Conservation (phyloP, 371 early-diverging fungal genomes). For the Actinomortierella wolfii region DNA sequence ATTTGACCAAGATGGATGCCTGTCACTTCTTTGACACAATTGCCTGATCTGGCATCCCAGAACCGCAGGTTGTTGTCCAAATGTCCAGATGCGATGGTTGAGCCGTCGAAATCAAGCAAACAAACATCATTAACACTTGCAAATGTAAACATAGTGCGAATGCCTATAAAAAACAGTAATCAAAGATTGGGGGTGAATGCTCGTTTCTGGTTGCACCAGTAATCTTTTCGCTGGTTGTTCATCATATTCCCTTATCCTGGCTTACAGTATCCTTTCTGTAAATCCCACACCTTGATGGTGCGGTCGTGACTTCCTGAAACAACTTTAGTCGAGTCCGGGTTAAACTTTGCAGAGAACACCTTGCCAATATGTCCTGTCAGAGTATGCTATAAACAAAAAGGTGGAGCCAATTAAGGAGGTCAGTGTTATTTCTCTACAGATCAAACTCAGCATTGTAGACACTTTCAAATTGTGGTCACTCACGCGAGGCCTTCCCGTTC, state of each 20-base stretch:
- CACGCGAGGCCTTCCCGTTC: conserved; percentile 73
- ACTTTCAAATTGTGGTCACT: conserved; percentile 4
- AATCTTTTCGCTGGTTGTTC: too few species aligned
- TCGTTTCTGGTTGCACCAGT: neutral
- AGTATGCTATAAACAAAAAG: conserved; percentile 70
- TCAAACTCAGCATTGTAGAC: too few species aligned
- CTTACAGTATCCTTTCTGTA: conserved; percentile 84
- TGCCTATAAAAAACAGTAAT: conserved; percentile 50
- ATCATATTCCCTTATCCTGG: neutral
- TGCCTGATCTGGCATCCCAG: conserved; percentile 89
- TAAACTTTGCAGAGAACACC: conserved; percentile 89
- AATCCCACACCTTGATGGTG: conserved; percentile 95
- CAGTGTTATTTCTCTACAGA: too few species aligned
- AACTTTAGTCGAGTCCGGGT: conserved; percentile 75
- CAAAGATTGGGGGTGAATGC: neutral
- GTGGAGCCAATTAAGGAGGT: too few species aligned
- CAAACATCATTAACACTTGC: conserved; percentile 94
- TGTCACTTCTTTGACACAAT: conserved; percentile 80
- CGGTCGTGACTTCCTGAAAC: conserved; percentile 96
- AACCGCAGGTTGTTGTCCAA: conserved; percentile 88
- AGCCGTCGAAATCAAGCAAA: conserved; percentile 84
- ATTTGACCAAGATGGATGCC: conserved; percentile 89
- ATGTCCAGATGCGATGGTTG: conserved; percentile 88
- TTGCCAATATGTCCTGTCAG: conserved; percentile 96
- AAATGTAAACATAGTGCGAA: conserved; percentile 88